Evolutionary conservation across 352 stramenopile species (phyloP), one percentile per base, ranked within the genome.

Genomic region (Phytophthora europaea): DNA sequence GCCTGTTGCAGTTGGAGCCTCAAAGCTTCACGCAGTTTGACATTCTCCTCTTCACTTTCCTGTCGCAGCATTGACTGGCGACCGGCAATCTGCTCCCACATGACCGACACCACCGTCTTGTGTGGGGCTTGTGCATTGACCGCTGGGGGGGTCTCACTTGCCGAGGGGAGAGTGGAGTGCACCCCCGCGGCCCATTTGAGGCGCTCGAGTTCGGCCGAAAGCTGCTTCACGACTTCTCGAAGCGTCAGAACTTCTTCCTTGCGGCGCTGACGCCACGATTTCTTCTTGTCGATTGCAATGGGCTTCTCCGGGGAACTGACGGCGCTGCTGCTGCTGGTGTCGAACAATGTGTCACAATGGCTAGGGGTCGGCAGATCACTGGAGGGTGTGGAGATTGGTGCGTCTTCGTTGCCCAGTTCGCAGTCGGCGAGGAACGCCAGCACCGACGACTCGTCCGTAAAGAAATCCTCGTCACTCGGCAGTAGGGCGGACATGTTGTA

Each of bases 351-450:
- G 15, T 67, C 47, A 26, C 50, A 31, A 9, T 31, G 31, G 4
- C 38, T 62, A 0, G 60, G 67, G 0, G 55, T 45, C 16, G 36
- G n/a, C 10, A 16, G 6, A 3, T 45, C 52, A 50, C 6, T 22
- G 18, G 43, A 50, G 0, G 9, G 15, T 6, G 43, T 50, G 43
- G 43, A 50, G 16, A 22, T 16, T 50, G 43, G 43, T 2, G 43
- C 43, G 43, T n/a, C 43, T 9, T 50, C 43, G 18, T 50, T 18
- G 4, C 4, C 18, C 53, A 73, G 56, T 13, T 77, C 70, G 36
- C 23, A 77, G 59, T 77, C 70, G 51, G 28, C 52, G 7, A 77
- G 70, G 53, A 77, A 77, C 18, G 65, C 70, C n/a, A 77, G 36
- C 47, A 77, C 65, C 0, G 70, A 77, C 52, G 59, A 74, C 52